These are phyloP conservation scores for Phytophthora pinifolia DNA, from an alignment of 352 stramenopile genomes.

Conservation along the genomic window DNA sequence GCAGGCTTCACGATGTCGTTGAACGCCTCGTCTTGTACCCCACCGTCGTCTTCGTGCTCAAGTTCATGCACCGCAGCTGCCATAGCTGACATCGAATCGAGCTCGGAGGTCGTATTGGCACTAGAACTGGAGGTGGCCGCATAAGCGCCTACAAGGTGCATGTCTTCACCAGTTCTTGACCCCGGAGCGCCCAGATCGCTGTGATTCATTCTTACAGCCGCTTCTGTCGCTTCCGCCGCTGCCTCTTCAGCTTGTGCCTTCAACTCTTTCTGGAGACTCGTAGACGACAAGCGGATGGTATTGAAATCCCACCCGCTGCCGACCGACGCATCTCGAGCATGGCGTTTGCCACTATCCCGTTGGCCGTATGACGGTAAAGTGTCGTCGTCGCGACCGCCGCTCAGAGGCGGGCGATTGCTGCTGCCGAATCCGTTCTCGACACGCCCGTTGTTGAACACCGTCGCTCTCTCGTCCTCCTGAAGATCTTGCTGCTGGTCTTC, in stretches of 20 bases:
- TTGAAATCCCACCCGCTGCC: slow-evolving; percentile 82
- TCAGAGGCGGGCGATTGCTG: slow-evolving; percentile 15
- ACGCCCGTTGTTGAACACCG: slow-evolving; percentile 15
- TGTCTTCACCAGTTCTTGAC: neutral
- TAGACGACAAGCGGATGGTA: slow-evolving; percentile 60
- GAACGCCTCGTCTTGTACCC: slow-evolving; percentile 60
- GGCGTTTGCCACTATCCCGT: slow-evolving; percentile 37
- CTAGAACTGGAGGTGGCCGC: neutral
- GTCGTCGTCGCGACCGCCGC: slow-evolving; percentile 19
- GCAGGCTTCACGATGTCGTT: slow-evolving; percentile 75
- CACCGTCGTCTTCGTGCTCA: slow-evolving; percentile 28
- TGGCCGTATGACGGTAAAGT: slow-evolving; percentile 31
- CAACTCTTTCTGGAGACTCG: slow-evolving; percentile 35
- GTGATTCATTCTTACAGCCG: neutral
- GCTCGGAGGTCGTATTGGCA: slow-evolving; percentile 2
- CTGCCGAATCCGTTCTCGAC: slow-evolving; percentile 19
- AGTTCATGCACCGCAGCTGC: slow-evolving; percentile 17
- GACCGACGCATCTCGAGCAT: slow-evolving; percentile 40
- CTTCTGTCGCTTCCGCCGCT: neutral
- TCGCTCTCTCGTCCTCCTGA: slow-evolving; percentile 9
- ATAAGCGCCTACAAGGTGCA: neutral
- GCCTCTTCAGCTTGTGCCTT: slow-evolving; percentile 30
- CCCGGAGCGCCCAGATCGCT: slow-evolving; percentile 4
- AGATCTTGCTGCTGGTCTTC: slow-evolving; percentile 26
- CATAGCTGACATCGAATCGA: slow-evolving; percentile 8